phyloP scores from a whole-genome alignment of 2,329 filamentous ascomycete genomes.

The Leptographium lundbergii region DNA sequence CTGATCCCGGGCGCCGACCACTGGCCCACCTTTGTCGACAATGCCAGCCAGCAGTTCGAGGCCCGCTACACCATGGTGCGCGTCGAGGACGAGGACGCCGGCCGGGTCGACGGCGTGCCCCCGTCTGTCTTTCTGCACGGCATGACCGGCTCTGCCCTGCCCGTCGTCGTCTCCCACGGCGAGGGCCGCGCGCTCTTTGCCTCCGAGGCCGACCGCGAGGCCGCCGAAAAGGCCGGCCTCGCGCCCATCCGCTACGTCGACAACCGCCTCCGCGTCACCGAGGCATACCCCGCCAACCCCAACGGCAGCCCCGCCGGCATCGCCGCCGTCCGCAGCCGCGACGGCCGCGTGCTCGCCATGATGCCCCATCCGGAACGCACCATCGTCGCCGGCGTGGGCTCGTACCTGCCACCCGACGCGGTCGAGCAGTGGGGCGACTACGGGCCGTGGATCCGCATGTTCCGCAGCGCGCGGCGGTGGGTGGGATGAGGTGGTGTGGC shows the following conservation, averaged over 20 bases:
- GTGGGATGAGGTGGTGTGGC: conserved; percentile 45
- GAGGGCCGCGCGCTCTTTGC: conserved; percentile 72
- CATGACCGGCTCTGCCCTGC: conserved; percentile 71
- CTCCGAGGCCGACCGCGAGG: conserved; percentile 35
- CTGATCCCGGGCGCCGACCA: conserved; percentile 72
- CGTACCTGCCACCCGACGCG: conserved; percentile 51
- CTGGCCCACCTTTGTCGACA: conserved; percentile 83
- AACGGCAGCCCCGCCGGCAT: conserved; percentile 77
- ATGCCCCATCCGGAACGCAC: conserved; percentile 96
- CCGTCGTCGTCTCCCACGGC: conserved; percentile 81
- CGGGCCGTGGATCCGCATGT: conserved; percentile 76
- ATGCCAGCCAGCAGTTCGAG: conserved; percentile 81
- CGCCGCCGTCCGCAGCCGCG: conserved; percentile 62
- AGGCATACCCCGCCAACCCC: conserved; percentile 76
- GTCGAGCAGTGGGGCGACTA: conserved; percentile 62
- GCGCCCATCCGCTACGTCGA: conserved; percentile 76
- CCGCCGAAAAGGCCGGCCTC: conserved; percentile 52
- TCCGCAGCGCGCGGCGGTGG: conserved; percentile 80
- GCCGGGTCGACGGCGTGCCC: conserved; percentile 6
- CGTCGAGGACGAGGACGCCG: conserved; percentile 46
- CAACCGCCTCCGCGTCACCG: conserved; percentile 63
- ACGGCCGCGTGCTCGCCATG: conserved; percentile 73
- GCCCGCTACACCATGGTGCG: conserved; percentile 73
- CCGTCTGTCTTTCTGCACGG: conserved; percentile 81
- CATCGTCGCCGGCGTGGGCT: conserved; percentile 64